Evolutionary conservation across 306 rosid species (phyloP), one percentile per base, ranked within the genome.

Genomic region (Herpetospermum pedunculosum): DNA sequence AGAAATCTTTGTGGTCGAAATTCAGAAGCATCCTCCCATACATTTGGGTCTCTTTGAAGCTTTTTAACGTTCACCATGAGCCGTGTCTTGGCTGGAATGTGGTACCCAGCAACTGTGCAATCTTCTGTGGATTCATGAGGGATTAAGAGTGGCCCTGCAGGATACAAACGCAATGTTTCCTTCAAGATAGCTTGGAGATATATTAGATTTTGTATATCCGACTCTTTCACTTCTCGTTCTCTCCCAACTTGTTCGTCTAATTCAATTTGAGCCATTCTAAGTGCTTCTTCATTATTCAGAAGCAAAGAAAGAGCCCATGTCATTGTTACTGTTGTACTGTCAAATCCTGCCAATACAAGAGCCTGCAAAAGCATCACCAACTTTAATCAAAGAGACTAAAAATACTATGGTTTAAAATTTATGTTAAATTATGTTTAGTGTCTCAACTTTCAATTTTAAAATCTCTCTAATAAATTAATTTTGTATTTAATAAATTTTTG

Each of bases 301-400:
- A 77, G 70, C 26, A 65, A 9, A 18, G 43, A 65, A 77, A 89
- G 63, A 7, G 88, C 87, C 88, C 89, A 87, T 8, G 80, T 77
- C 41, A 87, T 76, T 1, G 89, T 82, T 2, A 85, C 85, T 3
- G 87, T 76, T 26, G 81, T 75, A 16, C 87, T 87, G 63, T 87
- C 87, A 68, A 85, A 57, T 28, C 64, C 38, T 0, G 18, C 37
- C 3, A 57, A 28, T 57, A 57, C 5, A 9, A 57, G 1, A 57
- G 32, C 16, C 52, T 46, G 19, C 52, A n/a, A n/a, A n/a, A n/a
- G 35, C n/a, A n/a, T n/a, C n/a, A n/a, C n/a, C n/a, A n/a, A n/a
- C n/a, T n/a, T n/a, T n/a, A n/a, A n/a, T n/a, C n/a, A n/a, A n/a
- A n/a, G n/a, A n/a, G n/a, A n/a, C n/a, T n/a, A n/a, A n/a, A n/a